phyloP scores from a whole-genome alignment of 768 basidiomycete species.

The Suillus spraguei region DNA sequence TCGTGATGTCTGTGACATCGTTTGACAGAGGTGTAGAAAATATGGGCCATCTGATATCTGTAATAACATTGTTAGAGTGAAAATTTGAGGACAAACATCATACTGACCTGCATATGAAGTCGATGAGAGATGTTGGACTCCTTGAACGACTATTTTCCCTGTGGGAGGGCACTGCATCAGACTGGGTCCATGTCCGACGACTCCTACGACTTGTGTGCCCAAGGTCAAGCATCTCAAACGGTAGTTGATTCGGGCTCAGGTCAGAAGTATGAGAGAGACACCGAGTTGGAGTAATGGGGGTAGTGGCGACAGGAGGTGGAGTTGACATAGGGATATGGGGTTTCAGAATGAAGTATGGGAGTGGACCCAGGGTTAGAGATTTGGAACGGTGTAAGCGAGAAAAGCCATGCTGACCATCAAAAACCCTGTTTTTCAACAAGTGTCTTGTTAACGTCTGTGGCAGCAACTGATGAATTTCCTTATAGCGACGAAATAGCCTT shows the following conservation, averaged over 20 bases:
- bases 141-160: slow-evolving; percentile 2
- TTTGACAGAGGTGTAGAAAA: background rate
- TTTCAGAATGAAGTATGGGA: slow-evolving; percentile 1
- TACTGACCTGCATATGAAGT: background rate
- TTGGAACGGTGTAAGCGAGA: background rate
- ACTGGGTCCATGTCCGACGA: background rate
- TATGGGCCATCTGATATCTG: background rate
- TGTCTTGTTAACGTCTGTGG: no score
- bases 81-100: background rate
- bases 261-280: background rate
- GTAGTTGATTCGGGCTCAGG: background rate
- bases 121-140: background rate
- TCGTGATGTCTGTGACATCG: background rate
- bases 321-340: background rate
- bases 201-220: background rate
- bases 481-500: no score
- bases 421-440: no score
- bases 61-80: background rate
- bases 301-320: background rate
- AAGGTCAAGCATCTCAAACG: background rate
- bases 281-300: background rate
- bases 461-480: no score
- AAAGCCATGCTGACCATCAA: no score
- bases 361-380: background rate
- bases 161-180: background rate